Conservation (phyloP, 371 early-diverging fungal genomes). For the Apophysomyces elegans region DNA sequence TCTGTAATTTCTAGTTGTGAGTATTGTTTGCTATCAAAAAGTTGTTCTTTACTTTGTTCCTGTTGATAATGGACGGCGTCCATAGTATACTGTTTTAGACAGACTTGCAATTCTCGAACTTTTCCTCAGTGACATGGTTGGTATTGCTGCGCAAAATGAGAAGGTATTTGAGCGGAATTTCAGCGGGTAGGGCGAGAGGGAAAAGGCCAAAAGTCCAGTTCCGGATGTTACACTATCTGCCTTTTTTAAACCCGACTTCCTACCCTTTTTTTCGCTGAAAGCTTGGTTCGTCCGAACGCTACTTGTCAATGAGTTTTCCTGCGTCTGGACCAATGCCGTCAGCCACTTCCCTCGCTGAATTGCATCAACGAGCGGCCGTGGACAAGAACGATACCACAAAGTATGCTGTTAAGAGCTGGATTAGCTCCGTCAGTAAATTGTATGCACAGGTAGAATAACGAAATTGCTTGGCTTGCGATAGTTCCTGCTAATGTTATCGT, state of each 20-base stretch:
- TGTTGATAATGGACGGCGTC: background rate
- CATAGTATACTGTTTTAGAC: background rate
- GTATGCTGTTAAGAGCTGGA: constrained; percentile 24
- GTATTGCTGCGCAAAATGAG: background rate
- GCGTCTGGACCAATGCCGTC: background rate
- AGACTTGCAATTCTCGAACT: background rate
- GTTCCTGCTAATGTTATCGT: background rate
- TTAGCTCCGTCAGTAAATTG: constrained; percentile 15
- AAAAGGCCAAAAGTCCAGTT: background rate
- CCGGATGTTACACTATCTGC: constrained; percentile 1
- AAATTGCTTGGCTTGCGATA: background rate
- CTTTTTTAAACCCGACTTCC: background rate
- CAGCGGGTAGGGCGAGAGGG: background rate
- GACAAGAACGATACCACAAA: constrained; percentile 20
- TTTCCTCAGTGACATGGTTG: background rate
- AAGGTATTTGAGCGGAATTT: background rate
- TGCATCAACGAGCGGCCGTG: constrained; percentile 19
- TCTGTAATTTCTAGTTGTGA: background rate
- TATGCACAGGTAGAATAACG: constrained; percentile 20
- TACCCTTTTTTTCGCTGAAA: background rate
- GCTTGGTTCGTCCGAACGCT: background rate
- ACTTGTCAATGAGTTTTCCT: constrained; percentile 3
- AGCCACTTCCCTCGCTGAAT: constrained; percentile 13
- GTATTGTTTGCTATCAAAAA: background rate
- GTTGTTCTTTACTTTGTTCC: background rate